Base-by-base conservation (phyloP, 805 yeast species). In the Kazachstania taianensis region DNA sequence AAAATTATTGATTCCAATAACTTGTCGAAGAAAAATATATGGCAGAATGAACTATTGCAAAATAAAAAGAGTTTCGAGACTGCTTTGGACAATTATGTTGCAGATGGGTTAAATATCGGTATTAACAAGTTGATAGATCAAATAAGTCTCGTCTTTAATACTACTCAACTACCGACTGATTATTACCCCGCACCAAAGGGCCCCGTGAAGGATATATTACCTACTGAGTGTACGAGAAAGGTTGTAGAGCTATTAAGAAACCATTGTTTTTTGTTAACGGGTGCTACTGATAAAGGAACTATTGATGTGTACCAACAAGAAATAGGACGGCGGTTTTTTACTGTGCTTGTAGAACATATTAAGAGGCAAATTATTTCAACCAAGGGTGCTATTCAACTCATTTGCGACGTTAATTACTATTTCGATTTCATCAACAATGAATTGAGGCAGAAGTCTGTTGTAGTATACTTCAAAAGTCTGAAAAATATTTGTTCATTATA, bases 241-340 rank as follows among this genome's bases (percentile, higher is more conserved):
- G 77, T 73, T 3, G 73, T 84, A 3, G 62, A 66, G 15, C 64
- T 87, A 17, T 57, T 92, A 37, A 71, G 72, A 9, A 73, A 76
- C 12, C 94, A 89, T 52, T 75, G 87, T 41, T 73, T 72, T 38
- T 61, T 87, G 38, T 61, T 89, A 30, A 74, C 72, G 13, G 94
- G 86, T 2, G 72, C 92, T 5, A 83, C 96, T 1, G 97, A 89
- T 37, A 83, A 80, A 52, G 72, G 85, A 1, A 79, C 94, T 9
- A 71, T 87, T 18, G 97, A 87, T 46, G 94, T 89, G 0, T 92
- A 86, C 52, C 92, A 87, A 48, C 94, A 87, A 52, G 98, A 92
- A 50, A 78, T 89, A 23, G 95, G 95, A 0, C 83, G 85, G 55
- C 58, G 97, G 29, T 78, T 92, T 41, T 85, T 84, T 50, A 76